These are phyloP conservation scores for Solanum okadae DNA, from an alignment of 257 asterid species.

Conservation along the genomic window DNA sequence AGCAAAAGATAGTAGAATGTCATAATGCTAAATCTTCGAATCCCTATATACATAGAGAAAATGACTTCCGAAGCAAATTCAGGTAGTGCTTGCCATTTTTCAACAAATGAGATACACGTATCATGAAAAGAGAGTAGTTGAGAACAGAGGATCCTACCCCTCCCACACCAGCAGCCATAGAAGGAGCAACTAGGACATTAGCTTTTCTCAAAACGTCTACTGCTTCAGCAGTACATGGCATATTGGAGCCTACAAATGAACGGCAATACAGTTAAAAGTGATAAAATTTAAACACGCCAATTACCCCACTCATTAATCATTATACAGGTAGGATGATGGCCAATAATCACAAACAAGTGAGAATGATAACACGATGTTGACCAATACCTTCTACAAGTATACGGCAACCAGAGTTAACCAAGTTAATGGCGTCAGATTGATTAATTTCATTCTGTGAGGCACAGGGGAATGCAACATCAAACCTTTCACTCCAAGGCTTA, in stretches of 20 bases:
- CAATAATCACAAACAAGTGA: neutral
- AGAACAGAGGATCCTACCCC: constrained; percentile 52
- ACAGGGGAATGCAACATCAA: constrained; percentile 93
- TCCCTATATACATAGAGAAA: neutral
- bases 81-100: neutral
- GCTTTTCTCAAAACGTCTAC: constrained; percentile 83
- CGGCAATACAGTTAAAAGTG: neutral
- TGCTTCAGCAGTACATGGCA: constrained; percentile 97
- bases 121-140: neutral
- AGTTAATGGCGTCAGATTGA: constrained; percentile 79
- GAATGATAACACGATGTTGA: neutral
- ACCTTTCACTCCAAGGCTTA: constrained; percentile 96
- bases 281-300: neutral
- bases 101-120: neutral
- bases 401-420: constrained; percentile 84
- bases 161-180: constrained; percentile 97
- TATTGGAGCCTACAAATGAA: constrained; percentile 63
- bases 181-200: constrained; percentile 80
- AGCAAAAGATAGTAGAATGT: neutral
- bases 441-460: constrained; percentile 93
- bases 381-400: constrained; percentile 82
- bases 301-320: neutral
- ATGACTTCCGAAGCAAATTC: neutral
- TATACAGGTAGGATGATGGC: neutral
- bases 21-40: neutral